Conservation (phyloP, 768 basidiomycete genomes). For the Galerina marginata region DNA sequence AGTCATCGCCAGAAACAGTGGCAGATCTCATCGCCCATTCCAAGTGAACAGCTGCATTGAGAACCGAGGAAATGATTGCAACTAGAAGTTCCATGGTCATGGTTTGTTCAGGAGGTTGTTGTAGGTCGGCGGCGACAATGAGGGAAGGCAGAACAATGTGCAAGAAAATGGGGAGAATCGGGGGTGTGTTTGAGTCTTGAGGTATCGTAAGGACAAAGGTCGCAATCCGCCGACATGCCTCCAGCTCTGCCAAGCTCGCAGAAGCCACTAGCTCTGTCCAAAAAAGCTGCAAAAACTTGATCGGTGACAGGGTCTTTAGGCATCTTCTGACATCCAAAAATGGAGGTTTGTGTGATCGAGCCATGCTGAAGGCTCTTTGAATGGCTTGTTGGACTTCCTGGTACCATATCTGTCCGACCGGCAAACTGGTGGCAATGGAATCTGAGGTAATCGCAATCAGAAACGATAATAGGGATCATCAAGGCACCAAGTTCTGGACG, state of each 20-base stretch:
- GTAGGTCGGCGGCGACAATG: conserved; percentile 59
- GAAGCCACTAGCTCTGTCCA: conserved; percentile 68
- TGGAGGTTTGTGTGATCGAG: conserved; percentile 66
- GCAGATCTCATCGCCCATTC: conserved; percentile 70
- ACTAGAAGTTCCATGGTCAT: conserved; percentile 67
- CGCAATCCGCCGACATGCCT: conserved; percentile 66
- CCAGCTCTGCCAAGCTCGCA: conserved; percentile 62
- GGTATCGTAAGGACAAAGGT: conserved; percentile 74
- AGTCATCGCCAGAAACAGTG: conserved; percentile 54
- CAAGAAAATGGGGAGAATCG: conserved; percentile 76
- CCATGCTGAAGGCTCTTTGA: conserved; percentile 58
- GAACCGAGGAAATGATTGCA: conserved; percentile 65
- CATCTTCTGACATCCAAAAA: conserved; percentile 71
- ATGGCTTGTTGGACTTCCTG: conserved; percentile 64
- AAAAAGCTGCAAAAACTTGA: conserved; percentile 66
- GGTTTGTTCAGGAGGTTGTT: conserved; percentile 57
- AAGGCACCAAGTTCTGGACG: not conserved
- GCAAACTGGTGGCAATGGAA: conserved; percentile 17
- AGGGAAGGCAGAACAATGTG: conserved; percentile 69
- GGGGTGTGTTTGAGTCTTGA: conserved; percentile 53
- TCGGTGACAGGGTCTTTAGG: conserved; percentile 60
- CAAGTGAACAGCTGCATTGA: conserved; percentile 71
- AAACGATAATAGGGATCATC: conserved; percentile 7
- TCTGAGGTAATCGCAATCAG: conserved; percentile 19
- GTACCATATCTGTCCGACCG: conserved; percentile 42